These are phyloP conservation scores for Holtermannia corniformis DNA, from an alignment of 768 basidiomycete species.

Conservation along the genomic window DNA sequence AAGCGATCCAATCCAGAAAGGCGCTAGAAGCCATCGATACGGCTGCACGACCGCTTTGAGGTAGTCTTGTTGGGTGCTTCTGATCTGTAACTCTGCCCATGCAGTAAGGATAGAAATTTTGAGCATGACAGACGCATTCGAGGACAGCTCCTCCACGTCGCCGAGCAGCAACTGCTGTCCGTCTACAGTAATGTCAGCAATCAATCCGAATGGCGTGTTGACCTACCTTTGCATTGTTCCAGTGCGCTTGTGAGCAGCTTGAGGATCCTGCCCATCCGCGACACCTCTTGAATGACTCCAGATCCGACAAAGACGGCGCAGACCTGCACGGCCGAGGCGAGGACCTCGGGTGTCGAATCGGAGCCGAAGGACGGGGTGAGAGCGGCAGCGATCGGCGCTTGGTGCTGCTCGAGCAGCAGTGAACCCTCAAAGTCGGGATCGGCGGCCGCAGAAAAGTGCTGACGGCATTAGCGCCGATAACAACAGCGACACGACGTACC, in stretches of 20 bases:
- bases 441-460: slow-evolving; percentile 78
- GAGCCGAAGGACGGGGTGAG: slow-evolving; percentile 92
- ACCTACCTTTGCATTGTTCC: slow-evolving; percentile 75
- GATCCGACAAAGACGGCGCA: slow-evolving; percentile 93
- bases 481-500: slow-evolving; percentile 45
- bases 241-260: slow-evolving; percentile 78
- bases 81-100: slow-evolving; percentile 85
- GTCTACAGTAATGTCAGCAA: slow-evolving; percentile 45
- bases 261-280: slow-evolving; percentile 85
- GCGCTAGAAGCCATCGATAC: slow-evolving; percentile 60
- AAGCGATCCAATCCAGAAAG: slow-evolving; percentile 78
- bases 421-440: slow-evolving; percentile 91
- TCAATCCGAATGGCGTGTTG: not conserved
- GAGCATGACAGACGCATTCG: slow-evolving; percentile 91
- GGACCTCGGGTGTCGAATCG: slow-evolving; percentile 89
- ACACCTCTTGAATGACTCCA: slow-evolving; percentile 82
- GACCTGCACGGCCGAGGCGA: slow-evolving; percentile 82
- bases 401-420: slow-evolving; percentile 86
- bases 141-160: slow-evolving; percentile 73
- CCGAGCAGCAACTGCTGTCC: slow-evolving; percentile 76
- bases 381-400: slow-evolving; percentile 95
- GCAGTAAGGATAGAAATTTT: slow-evolving; percentile 85
- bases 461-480: not conserved
- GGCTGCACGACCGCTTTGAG: slow-evolving; percentile 73
- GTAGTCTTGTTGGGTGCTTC: slow-evolving; percentile 63